phyloP scores from a whole-genome alignment of 306 rosid species.

The Casuarina glauca region DNA sequence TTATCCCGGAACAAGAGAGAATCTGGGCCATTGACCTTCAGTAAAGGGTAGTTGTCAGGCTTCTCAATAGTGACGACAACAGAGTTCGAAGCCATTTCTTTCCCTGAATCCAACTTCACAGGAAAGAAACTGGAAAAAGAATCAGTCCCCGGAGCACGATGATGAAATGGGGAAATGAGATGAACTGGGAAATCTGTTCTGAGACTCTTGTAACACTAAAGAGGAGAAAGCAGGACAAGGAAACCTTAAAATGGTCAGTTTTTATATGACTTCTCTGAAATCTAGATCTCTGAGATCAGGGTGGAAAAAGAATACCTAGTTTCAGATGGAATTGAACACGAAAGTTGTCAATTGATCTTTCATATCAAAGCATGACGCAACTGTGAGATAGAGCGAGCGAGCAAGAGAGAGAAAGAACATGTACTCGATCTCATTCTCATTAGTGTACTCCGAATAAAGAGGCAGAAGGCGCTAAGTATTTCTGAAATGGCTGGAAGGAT shows the following conservation, averaged over 20 bases:
- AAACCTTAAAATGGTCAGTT: conserved; percentile 15
- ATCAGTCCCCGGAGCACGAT: conserved; percentile 11
- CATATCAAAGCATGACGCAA: conserved; percentile 8
- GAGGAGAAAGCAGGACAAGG: conserved; percentile 9
- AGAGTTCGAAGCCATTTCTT: conserved; percentile 71
- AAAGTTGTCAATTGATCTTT: not conserved
- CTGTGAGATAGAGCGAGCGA: too few species aligned
- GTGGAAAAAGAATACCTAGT: conserved; percentile 24
- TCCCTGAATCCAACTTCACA: conserved; percentile 8
- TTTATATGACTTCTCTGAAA: conserved; percentile 5
- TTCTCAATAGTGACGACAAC: conserved; percentile 60
- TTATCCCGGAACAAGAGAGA: conserved; percentile 65
- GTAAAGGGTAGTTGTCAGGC: conserved; percentile 40
- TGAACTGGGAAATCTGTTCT: conserved; percentile 20
- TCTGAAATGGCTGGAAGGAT: conserved; percentile 2
- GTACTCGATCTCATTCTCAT: conserved; percentile 18
- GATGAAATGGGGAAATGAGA: conserved; percentile 8
- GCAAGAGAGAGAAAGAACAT: conserved; percentile 13
- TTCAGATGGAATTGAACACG: conserved; percentile 3
- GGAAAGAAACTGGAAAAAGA: not conserved
- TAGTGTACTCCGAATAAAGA: conserved; percentile 43
- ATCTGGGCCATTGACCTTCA: conserved; percentile 50
- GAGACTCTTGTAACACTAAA: conserved; percentile 17
- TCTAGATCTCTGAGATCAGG: conserved; percentile 25
- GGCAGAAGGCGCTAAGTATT: not conserved